phyloP scores from a whole-genome alignment of 805 yeast genomes.

The Wickerhamiella sergipiensis region DNA sequence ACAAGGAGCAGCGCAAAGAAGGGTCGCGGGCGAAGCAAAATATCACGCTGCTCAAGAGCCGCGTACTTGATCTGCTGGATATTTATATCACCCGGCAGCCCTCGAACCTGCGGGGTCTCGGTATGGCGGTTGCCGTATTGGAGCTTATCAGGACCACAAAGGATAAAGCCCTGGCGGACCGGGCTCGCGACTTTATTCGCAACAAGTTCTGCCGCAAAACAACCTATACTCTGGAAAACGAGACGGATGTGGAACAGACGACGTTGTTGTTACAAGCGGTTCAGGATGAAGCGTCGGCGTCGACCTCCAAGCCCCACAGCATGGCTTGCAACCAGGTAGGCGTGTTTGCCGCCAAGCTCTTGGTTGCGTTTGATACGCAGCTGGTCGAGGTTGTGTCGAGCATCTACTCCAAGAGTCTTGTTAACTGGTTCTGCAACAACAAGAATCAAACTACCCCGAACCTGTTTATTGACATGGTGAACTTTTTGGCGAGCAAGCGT shows the following conservation, averaged over 20 bases:
- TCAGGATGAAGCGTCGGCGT: conserved; percentile 27
- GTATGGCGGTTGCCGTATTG: conserved; percentile 43
- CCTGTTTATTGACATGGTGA: conserved; percentile 62
- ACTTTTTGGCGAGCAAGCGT: conserved; percentile 51
- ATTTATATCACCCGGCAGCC: conserved; percentile 38
- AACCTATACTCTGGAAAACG: conserved; percentile 3
- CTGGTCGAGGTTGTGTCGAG: conserved; percentile 35
- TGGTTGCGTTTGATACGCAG: conserved; percentile 24
- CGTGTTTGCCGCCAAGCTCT: conserved; percentile 46
- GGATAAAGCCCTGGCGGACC: conserved; percentile 57
- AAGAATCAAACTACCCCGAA: conserved; percentile 37
- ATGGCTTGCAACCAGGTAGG: conserved; percentile 54
- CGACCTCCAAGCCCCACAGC: conserved; percentile 36
- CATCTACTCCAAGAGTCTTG: conserved; percentile 41
- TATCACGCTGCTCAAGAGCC: conserved; percentile 62
- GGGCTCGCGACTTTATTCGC: conserved; percentile 60
- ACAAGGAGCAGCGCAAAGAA: conserved; percentile 47
- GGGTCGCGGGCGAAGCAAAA: conserved; percentile 68
- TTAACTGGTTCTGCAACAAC: conserved; percentile 43
- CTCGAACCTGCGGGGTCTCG: conserved; percentile 21
- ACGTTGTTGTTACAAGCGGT: conserved; percentile 21
- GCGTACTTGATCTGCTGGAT: conserved; percentile 68
- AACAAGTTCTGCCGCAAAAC: conserved; percentile 17
- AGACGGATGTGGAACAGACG: conserved; percentile 16
- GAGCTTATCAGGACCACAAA: conserved; percentile 50